Base-by-base conservation (phyloP, 2,329 filamentous ascomycete genomes). In the Colletotrichum caudatum region DNA sequence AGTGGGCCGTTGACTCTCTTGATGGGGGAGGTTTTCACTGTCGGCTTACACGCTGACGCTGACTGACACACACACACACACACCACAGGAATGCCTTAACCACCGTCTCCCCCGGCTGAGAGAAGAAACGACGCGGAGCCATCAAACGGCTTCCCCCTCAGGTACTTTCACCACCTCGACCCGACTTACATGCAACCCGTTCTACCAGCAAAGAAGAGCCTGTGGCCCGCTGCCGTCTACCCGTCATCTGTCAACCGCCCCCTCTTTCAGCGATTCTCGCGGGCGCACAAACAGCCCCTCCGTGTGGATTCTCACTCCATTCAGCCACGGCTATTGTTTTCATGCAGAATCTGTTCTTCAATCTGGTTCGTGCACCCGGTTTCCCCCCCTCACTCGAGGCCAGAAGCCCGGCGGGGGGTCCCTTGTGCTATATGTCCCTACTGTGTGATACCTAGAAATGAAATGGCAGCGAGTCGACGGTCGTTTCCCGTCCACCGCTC, bases 351-450 rank as follows among this genome's bases (percentile, higher is more conserved):
- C 0, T 41, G 2, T 54, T 44, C 35, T 64, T 64, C 61, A 64
- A 64, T 64, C 56, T 64, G 50, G 37, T 64, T 33, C 50, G 5
- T 44, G 14, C 44, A 23, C 9, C 33, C 20, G 9, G 8, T 14
- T 5, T 8, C 33, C 37, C 8, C 3, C 5, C 18, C 41, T 9
- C 29, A 2, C 53, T n/a, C 5, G 46, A 48, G 37, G 12, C 23
- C 35, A 14, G 33, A 7, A 9, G 18, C 48, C 23, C 8, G 20
- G 53, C 37, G 54, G 29, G n/a, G 20, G 0, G 20, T 23, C n/a
- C 35, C 54, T 39, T 39, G 35, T 57, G n/a, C n/a, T 57, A 33
- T 53, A 20, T 63, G 12, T 23, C 20, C 50, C 50, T 46, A 46
- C 11, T 54, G 7, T 23, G 16, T 14, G 37, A 44, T 46, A 9